Percentiles rank a stretch among this genome's conserved stretches.
Conservation (phyloP, 768 basidiomycete species). For the Lenzites betulinus region DNA sequence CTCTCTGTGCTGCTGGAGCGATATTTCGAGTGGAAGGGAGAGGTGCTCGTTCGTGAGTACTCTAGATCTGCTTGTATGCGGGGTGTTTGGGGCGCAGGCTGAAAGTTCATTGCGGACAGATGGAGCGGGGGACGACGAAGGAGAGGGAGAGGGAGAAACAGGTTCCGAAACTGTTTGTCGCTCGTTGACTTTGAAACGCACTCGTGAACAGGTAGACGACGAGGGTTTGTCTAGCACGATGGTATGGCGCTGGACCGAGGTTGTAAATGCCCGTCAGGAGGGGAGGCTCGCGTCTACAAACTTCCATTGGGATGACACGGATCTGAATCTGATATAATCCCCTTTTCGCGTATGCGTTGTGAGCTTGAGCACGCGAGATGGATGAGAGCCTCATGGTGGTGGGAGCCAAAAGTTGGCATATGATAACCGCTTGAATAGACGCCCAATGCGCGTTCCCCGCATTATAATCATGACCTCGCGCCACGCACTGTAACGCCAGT, state of each 20-base stretch:
- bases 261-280: background rate
- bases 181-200: background rate
- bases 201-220: background rate
- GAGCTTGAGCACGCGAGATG: too few species aligned
- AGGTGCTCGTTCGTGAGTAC: conserved; percentile 45
- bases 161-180: background rate
- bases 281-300: background rate
- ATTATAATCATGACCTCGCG: background rate
- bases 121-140: background rate
- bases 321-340: background rate
- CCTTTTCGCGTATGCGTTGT: too few species aligned
- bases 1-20: conserved; percentile 46
- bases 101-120: background rate
- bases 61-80: background rate
- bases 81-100: background rate
- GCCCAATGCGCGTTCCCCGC: conserved; percentile 9
- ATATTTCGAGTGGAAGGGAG: conserved; percentile 56
- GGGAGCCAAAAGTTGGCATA: background rate
- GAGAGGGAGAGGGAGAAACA: background rate
- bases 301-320: conserved; percentile 3
- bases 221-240: background rate
- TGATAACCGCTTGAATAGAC: conserved; percentile 1
- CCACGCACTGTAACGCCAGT: background rate
- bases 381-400: conserved; percentile 3
- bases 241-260: conserved; percentile 21